Base-by-base conservation (phyloP, 2,329 filamentous ascomycete species). In the Colletotrichum agaves region DNA sequence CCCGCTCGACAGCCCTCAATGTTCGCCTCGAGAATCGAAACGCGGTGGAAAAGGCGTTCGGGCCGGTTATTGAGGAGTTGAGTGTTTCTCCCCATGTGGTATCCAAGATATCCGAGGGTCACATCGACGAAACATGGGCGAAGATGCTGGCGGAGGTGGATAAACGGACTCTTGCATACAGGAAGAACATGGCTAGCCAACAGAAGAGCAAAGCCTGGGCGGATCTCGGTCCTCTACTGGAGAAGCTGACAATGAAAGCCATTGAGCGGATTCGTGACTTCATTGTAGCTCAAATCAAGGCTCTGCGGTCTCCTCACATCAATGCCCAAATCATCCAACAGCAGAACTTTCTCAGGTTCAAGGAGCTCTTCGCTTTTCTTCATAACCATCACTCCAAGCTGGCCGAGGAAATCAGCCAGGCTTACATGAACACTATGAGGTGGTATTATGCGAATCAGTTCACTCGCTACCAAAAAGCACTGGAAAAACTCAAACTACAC, bases 361-460 rank as follows among this genome's bases (percentile, higher is more conserved):
- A 93, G 77, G 94, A 97, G 37, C 82, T 98, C 0, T 99, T 91
- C 78, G 85, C 88, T 5, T 99, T 98, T 75, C 84, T 99, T 35
- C 89, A 93, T 67, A 90, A 88, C 72, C 91, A 95, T 71, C 94
- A 98, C 74, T 83, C 91, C 1, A 85, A 88, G n/a, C 87, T 99
- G 5, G 93, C 93, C 8, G 91, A 94, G 60, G 93, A 99, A 78
- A 97, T 99, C 71, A 90, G 90, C 8, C 91, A 93, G 76, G 96
- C 97, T 3, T 99, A 99, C 75, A 91, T 97, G 82, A 97, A 98
- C 77, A 99, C 97, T 0, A 99, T 99, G 93, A 89, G 94, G 60
- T 99, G 96, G 96, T 99, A 99, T 76, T 98, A 98, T 76, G 81
- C 91, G 60, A 96, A 92, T 71, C 93, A 98, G 77, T 99, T 99